Percentiles rank a stretch among this genome's conserved stretches.
Conservation (phyloP, 345 rosid genomes). For the Angophora floribunda region DNA sequence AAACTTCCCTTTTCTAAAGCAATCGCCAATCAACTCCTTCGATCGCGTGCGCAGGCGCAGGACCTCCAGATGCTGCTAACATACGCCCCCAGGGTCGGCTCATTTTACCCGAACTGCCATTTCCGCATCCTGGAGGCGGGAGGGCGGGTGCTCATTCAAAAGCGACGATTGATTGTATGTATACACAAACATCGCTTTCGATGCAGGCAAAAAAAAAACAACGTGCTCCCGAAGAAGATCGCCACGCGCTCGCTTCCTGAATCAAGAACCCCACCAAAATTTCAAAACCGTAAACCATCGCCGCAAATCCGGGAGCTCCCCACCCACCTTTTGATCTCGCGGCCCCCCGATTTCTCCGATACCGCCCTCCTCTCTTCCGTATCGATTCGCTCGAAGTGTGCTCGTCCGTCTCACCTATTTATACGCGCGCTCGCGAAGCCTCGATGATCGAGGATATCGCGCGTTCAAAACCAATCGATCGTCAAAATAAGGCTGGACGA, state of each 20-base stretch:
- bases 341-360: neutral
- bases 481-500: no score
- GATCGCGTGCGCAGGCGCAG: fast-evolving
- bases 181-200: neutral
- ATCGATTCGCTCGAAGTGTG: neutral
- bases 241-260: neutral
- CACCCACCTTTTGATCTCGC: neutral
- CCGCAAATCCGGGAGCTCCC: conserved; percentile 1
- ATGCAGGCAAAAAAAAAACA: neutral
- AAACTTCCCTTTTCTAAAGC: neutral
- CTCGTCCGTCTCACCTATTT: neutral
- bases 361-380: neutral
- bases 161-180: neutral
- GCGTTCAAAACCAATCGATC: neutral
- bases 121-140: neutral
- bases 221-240: neutral
- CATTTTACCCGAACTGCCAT: neutral
- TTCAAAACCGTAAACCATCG: neutral
- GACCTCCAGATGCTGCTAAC: neutral
- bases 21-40: neutral
- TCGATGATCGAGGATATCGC: neutral
- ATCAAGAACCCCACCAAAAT: neutral
- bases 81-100: neutral
- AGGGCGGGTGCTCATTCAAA: neutral
- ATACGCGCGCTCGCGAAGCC: neutral